These are phyloP conservation scores for Hypoxylon sp. DNA, from an alignment of 2,329 filamentous ascomycete genomes.

Conservation along the genomic window DNA sequence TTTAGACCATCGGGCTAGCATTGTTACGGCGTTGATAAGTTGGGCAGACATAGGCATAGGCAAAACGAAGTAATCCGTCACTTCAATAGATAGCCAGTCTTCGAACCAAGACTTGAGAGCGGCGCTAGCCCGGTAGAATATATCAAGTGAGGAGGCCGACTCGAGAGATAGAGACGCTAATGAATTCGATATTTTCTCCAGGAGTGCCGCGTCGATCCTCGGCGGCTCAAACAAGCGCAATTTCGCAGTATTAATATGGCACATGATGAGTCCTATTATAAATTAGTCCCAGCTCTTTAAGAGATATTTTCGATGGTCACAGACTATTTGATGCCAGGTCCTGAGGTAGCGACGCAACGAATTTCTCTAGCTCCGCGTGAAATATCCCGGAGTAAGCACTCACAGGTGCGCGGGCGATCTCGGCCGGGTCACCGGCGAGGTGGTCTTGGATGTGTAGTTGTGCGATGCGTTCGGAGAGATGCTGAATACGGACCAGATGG, in stretches of 20 bases:
- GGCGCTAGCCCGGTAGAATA: constrained; percentile 65
- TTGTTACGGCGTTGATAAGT: constrained; percentile 65
- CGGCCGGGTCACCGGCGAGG: constrained; percentile 53
- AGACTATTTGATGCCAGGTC: constrained; percentile 58
- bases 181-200: constrained; percentile 62
- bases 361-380: constrained; percentile 62
- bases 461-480: constrained; percentile 66
- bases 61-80: constrained; percentile 61
- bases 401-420: constrained; percentile 59
- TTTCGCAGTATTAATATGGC: constrained; percentile 59
- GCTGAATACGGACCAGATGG: constrained; percentile 65
- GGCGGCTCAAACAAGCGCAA: constrained; percentile 66
- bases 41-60: constrained; percentile 64
- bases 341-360: constrained; percentile 57
- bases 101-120: constrained; percentile 67
- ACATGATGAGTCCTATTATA: constrained; percentile 57
- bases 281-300: neutral
- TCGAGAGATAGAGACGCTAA: constrained; percentile 58
- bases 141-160: constrained; percentile 62
- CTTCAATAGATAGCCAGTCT: constrained; percentile 62
- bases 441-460: constrained; percentile 58
- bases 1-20: constrained; percentile 67
- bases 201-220: constrained; percentile 58
- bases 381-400: constrained; percentile 64
- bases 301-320: constrained; percentile 34